Evolutionary conservation across 2,329 filamentous ascomycete species (phyloP).

Genomic region (Phaeosphaeriaceae sp.): DNA sequence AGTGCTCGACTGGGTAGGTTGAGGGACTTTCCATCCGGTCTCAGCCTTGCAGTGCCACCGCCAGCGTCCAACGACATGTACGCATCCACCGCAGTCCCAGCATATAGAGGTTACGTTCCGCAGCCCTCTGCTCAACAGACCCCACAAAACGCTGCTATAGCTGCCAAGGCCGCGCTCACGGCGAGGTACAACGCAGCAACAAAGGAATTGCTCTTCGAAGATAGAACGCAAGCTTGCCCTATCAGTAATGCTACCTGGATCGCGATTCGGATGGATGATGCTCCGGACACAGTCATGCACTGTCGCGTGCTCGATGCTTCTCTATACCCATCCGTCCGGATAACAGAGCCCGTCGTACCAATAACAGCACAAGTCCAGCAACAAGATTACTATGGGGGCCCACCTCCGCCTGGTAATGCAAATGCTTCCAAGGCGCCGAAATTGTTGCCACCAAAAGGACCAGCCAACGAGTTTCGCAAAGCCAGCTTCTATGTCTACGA

Average conservation of each 20-base stretch:
- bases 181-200: constrained; percentile 45
- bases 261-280: constrained; percentile 37
- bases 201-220: constrained; percentile 53
- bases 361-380: background rate
- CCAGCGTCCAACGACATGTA: constrained; percentile 25
- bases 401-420: background rate
- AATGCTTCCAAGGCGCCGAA: background rate
- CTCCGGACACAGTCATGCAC: constrained; percentile 47
- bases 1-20: constrained; percentile 57
- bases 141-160: background rate
- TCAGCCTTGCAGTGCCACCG: constrained; percentile 61
- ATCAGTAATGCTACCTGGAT: constrained; percentile 63
- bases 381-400: background rate
- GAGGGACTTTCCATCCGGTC: constrained; percentile 63
- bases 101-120: constrained; percentile 2
- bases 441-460: background rate
- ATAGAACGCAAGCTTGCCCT: constrained; percentile 32
- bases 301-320: constrained; percentile 58
- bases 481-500: constrained; percentile 57
- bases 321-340: constrained; percentile 52
- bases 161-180: constrained; percentile 8
- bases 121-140: background rate
- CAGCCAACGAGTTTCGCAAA: constrained; percentile 31
- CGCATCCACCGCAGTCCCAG: background rate
- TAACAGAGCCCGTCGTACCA: constrained; percentile 34